A percentile compares a stretch with the other conserved stretches of the same genome.
Evolutionary conservation across 176 grass and related monocot species (phyloP).

Genomic region (Carex cristatella): DNA sequence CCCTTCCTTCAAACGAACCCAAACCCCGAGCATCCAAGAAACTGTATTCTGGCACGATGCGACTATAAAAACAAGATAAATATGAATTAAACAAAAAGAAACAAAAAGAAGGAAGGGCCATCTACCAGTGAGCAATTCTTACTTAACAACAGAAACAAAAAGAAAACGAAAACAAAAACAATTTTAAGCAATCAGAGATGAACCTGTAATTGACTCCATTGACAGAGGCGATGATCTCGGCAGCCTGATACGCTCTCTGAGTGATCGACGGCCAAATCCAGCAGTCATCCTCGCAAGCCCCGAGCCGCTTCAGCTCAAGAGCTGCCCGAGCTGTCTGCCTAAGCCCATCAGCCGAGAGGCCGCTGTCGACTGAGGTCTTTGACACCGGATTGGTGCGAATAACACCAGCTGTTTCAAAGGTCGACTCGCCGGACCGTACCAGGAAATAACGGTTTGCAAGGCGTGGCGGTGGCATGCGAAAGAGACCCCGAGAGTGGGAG

Average conservation of each 20-base stretch:
- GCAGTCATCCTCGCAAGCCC: constrained; percentile 84
- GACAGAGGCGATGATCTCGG: constrained; percentile 79
- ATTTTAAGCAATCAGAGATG: neutral
- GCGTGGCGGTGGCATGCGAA: constrained; percentile 74
- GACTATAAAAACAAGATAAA: constrained; percentile 34
- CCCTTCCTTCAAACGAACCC: constrained; percentile 78
- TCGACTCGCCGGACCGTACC: constrained; percentile 77
- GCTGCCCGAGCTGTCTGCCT: constrained; percentile 63
- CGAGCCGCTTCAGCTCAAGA: constrained; percentile 65
- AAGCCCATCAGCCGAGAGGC: constrained; percentile 63
- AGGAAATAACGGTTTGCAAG: constrained; percentile 87
- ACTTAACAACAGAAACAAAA: too few relatives aligned
- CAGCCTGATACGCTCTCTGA: constrained; percentile 84
- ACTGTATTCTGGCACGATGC: constrained; percentile 89
- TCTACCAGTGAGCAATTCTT: too few relatives aligned
- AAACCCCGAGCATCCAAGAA: constrained; percentile 91
- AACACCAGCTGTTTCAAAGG: constrained; percentile 66
- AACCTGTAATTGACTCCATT: constrained; percentile 67
- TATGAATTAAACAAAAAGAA: neutral
- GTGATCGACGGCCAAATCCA: constrained; percentile 98
- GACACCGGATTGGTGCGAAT: constrained; percentile 75
- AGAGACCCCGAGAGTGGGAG: constrained; percentile 63
- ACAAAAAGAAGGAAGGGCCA: too few relatives aligned
- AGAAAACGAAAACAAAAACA: too few relatives aligned
- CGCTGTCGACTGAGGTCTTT: constrained; percentile 89